Evolutionary conservation across 1,139 yeast genomes (phyloP), one percentile per base, ranked within the genome.

Genomic region (Groenewaldozyma auringiensis): DNA sequence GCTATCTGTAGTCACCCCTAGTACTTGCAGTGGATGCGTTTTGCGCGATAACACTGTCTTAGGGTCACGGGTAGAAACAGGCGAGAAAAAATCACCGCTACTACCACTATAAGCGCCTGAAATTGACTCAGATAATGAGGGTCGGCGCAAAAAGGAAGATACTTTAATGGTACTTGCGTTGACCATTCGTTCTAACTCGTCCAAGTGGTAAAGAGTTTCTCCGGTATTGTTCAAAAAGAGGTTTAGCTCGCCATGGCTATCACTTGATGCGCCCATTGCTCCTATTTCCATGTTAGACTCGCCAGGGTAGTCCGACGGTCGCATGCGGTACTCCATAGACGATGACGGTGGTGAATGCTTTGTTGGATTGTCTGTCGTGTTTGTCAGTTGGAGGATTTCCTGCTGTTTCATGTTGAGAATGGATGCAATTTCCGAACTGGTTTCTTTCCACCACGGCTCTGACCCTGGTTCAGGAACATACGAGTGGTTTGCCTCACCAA

Each of bases 11-110:
- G 3, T 29, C 35, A 69, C 66, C n/a, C 52, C 77, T 63, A 50
- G 52, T 31, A 74, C 87, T 8, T 48, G 50, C 62, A 66, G 63
- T 41, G 59, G 61, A 40, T 70, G 81, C 48, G 58, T 61, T 44
- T 64, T 85, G 53, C 70, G 63, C 13, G 74, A 55, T 60, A 81
- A 80, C 16, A 70, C 56, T 2, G 70, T 56, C 14, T 67, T 60
- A 22, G 89, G 88, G n/a, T 70, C 67, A 16, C 61, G 63, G 2
- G 65, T 62, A 2, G 73, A 60, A 41, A 73, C 61, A 32, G 69
- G 57, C 1, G 40, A 39, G 36, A 22, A 39, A 31, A 44, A 41
- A 22, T 31, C 16, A n/a, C 17, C 37, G 8, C 18, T 33, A 4
- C 11, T 6, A 33, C 18, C 18, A 9, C 11, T 27, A 27, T 27